Evolutionary conservation across 495 filamentous ascomycete species (phyloP), one percentile per base, ranked within the genome.

Genomic region (Neurospora tetrasperma): DNA sequence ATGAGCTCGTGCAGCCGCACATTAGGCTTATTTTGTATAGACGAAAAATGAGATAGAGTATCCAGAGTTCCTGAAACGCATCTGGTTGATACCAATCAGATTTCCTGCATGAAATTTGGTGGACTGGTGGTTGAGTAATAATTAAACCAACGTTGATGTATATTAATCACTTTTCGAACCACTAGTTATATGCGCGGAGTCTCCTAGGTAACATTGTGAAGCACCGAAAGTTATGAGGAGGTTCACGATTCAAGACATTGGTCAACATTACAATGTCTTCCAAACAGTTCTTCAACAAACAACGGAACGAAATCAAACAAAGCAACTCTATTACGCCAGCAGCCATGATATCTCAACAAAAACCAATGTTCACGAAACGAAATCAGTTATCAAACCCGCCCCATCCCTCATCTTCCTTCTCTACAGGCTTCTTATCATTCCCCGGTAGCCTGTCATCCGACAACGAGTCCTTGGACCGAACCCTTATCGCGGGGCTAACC

Each of bases 401-500:
- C 89, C 92, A 97, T 74, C 89, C 82, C 6, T 80, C 82, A 38
- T 83, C 84, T 38, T 81, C 82, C 42, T 82, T 78, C 4, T 78
- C 83, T 9, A 78, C 83, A 10, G 73, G 75, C 44, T 79, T 74
- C 75, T 79, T 76, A 76, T 79, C 71, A 78, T 85, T 86, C 70
- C 85, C 82, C 40, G 85, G 85, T 76, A 97, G 80, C 71, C 95
- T 85, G 75, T 92, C 90, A 83, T 98, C 96, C 3, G 83, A 84
- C 73, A 97, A 81, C 48, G 90, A 86, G 71, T 94, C 92, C 76
- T 86, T 89, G 16, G 90, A 91, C 79, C 90, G 88, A 71, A 80
- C 81, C 76, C 93, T 87, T 18, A 97, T 90, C 54, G 87, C 84
- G 80, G 96, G 97, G 86, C 91, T 81, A 79, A 86, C 74, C 84